Evolutionary conservation across 495 filamentous ascomycete genomes (phyloP).

Genomic region (Chaetomidium leptoderma): DNA sequence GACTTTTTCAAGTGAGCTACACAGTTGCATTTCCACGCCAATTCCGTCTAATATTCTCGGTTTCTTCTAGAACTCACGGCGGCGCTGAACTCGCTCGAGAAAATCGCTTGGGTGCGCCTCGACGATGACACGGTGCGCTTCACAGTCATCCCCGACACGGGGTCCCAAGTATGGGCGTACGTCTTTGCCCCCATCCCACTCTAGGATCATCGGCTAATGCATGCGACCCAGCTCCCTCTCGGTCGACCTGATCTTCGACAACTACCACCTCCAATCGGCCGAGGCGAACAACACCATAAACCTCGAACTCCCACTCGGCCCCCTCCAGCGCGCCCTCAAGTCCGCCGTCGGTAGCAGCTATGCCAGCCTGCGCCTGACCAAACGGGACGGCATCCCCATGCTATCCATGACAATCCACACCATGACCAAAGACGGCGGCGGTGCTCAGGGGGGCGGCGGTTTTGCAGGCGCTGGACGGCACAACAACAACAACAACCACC

Average conservation of each 20-base stretch:
- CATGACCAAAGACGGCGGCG: conserved; percentile 42
- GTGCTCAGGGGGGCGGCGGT: conserved; percentile 13
- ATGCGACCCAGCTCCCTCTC: conserved; percentile 51
- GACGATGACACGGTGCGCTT: conserved; percentile 82
- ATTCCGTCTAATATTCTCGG: not conserved
- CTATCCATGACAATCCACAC: conserved; percentile 80
- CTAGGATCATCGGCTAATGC: not conserved
- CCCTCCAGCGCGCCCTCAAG: conserved; percentile 78
- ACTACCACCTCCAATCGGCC: conserved; percentile 81
- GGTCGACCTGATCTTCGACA: conserved; percentile 80
- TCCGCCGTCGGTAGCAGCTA: conserved; percentile 72
- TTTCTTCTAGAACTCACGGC: conserved; percentile 65
- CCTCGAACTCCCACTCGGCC: conserved; percentile 80
- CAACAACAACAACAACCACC: not conserved
- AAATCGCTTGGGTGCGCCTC: conserved; percentile 89
- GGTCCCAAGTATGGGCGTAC: conserved; percentile 96
- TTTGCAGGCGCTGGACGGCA: no score
- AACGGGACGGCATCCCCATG: conserved; percentile 80
- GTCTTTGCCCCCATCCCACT: conserved; percentile 31
- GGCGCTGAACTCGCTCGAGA: conserved; percentile 80
- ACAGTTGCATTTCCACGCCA: not conserved
- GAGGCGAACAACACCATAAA: conserved; percentile 80
- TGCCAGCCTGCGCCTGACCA: conserved; percentile 82
- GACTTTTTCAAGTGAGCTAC: conserved; percentile 72
- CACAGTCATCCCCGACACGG: conserved; percentile 88